Evolutionary conservation across 805 yeast species (phyloP).

Genomic region (Hanseniaspora lachancei): DNA sequence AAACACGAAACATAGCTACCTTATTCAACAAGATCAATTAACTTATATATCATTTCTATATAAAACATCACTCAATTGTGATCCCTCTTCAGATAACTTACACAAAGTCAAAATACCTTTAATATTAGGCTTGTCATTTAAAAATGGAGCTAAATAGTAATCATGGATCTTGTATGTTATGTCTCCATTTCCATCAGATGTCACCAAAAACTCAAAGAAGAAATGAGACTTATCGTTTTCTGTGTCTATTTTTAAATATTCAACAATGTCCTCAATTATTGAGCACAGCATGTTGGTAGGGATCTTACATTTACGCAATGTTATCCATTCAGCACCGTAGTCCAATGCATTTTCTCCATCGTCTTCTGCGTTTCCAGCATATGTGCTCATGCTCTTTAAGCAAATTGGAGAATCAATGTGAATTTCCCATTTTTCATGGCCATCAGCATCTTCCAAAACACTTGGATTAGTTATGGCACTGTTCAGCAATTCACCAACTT

Average conservation of each 20-base stretch:
- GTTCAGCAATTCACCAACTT: conserved; percentile 4
- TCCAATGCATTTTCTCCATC: neutral
- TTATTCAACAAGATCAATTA: no score
- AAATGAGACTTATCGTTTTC: conserved; percentile 4
- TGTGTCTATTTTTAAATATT: conserved; percentile 1
- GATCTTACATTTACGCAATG: conserved; percentile 9
- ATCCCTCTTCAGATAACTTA: conserved; percentile 6
- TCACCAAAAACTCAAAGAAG: conserved; percentile 11
- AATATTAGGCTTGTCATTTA: conserved; percentile 7
- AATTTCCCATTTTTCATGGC: conserved; percentile 8
- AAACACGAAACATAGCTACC: neutral
- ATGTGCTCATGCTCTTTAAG: neutral
- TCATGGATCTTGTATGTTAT: conserved; percentile 7
- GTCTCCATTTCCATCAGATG: conserved; percentile 11
- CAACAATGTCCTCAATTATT: neutral
- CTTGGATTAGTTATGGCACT: neutral
- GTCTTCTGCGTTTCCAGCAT: neutral
- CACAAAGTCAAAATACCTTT: conserved; percentile 10
- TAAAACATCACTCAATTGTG: conserved; percentile 1
- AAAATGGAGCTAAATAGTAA: conserved; percentile 8
- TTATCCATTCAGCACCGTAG: conserved; percentile 10
- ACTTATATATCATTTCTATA: conserved; percentile 12
- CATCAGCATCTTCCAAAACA: conserved; percentile 4
- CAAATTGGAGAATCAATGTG: conserved; percentile 9
- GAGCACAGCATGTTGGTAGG: conserved; percentile 8